Evolutionary conservation across 2,329 filamentous ascomycete species (phyloP), one percentile per base, ranked within the genome.

Genomic region (Microdochium trichocladiopsis): DNA sequence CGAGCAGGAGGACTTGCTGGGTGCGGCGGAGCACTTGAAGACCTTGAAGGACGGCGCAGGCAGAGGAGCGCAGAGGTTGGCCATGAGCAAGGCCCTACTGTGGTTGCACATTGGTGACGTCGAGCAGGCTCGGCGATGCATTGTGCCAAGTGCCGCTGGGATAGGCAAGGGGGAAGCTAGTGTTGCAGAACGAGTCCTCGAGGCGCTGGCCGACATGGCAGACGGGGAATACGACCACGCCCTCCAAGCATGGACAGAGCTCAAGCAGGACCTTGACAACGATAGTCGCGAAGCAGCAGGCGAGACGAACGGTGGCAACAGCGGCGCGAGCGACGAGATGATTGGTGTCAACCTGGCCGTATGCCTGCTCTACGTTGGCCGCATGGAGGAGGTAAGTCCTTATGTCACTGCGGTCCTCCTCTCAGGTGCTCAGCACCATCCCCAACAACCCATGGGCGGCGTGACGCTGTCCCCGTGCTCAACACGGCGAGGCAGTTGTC

Each of bases 1-100:
- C 5, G 88, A 94, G 67, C 95, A 96, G 84, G 90, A 90, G 9
- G 93, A 99, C 64, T 66, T 95, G 0, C 83, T 88, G 2, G 90
- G 88, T 4, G 94, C 93, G 0, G 83, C 79, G 1, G 75, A 86
- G 25, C 90, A 95, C 61, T 72, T 99, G 2, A 73, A 75, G 21
- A 82, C 76, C 3, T 67, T 95, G 14, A 71, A 65, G 49, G 67
- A 65, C 16, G 61, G 72, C 60, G 63, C 68, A 21, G 41, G 41
- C 18, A 18, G 10, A 5, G 12, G n/a, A 8, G 16, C 6, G 6
- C 41, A 45, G 18, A 70, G 72, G 66, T 59, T 78, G 55, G 67
- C 68, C 2, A 67, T 76, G 12, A 72, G 79, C 4, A 77, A 75
- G 55, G 80, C 86, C 2, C 73, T 97, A 36, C 70, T 96, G 33